Base-by-base conservation (phyloP, 2,329 filamentous ascomycete genomes). In the Hymenoscyphus scutula region DNA sequence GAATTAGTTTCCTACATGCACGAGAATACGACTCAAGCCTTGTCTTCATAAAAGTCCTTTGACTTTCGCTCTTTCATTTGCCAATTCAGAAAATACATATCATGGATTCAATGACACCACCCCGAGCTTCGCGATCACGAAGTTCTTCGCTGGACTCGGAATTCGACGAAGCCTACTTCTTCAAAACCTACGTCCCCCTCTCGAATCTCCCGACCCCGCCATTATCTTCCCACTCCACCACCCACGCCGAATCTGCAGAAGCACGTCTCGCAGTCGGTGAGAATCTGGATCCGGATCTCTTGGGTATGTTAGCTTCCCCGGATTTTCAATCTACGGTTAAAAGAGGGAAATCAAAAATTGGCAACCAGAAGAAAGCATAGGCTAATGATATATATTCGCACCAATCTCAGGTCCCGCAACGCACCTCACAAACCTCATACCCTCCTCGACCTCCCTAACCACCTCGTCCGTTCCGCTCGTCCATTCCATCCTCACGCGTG, bases 171-270 rank as follows among this genome's bases (percentile, higher is more conserved):
- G 64, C 69, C 45, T 77, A 79, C 64, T 78, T 82, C 70, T 73
- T 75, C 61, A 77, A 78, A 64, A 87, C 85, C 67, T 89, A 89
- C 75, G 82, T 85, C 56, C 87, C 87, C 10, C 79, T 89, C 58
- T 89, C 86, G 32, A 88, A 86, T 73, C 80, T 89, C 25, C 87
- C 87, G 25, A 89, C 87, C 59, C 87, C 87, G 65, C 87, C 87
- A 53, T 81, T 81, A 11, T 87, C 84, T 53, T 69, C 64, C 13
- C 65, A 67, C 54, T 71, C 71, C 2, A 68, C 61, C 61, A 64
- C 62, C 38, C 60, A 62, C 1, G 62, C 65, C 13, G 65, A 64
- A 37, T 65, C 65, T 4, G 64, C 68, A 27, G 61, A 67, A 45
- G 53, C 45, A 30, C 58, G 63, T 53, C 60, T 70, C 32, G 60